Evolutionary conservation across 2,329 filamentous ascomycete species (phyloP).

Genomic region (Massarina eburnea): DNA sequence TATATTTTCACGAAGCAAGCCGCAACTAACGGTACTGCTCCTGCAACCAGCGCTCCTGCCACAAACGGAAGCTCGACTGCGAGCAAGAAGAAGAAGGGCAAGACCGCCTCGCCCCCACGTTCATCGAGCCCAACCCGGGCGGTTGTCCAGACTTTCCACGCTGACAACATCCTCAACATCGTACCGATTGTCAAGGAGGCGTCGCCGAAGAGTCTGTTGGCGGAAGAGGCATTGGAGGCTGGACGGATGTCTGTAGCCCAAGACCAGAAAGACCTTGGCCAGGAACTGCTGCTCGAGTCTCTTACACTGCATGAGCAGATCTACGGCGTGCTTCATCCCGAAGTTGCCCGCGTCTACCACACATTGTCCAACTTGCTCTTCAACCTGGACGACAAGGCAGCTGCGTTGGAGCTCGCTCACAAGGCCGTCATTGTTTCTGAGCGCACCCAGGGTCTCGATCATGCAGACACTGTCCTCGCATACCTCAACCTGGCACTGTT

Average conservation of each 20-base stretch:
- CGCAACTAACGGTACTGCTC: constrained; percentile 14
- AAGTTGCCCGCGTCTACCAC: constrained; percentile 94
- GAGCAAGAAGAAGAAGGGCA: constrained; percentile 59
- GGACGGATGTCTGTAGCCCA: constrained; percentile 95
- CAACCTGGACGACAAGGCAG: constrained; percentile 95
- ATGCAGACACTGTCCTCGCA: constrained; percentile 87
- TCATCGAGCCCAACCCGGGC: constrained; percentile 47
- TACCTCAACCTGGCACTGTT: constrained; percentile 96
- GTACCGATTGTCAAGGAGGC: constrained; percentile 97
- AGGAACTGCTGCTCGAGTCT: constrained; percentile 94
- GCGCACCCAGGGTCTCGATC: constrained; percentile 89
- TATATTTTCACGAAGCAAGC: constrained; percentile 64
- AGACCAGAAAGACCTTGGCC: constrained; percentile 91
- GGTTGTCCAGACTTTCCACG: constrained; percentile 66
- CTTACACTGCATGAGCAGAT: constrained; percentile 97
- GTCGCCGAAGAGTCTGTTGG: constrained; percentile 82
- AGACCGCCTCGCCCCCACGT: constrained; percentile 53
- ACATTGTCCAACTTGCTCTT: constrained; percentile 95
- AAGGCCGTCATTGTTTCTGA: constrained; percentile 97
- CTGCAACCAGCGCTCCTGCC: constrained; percentile 22
- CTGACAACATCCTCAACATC: constrained; percentile 87
- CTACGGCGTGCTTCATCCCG: constrained; percentile 94
- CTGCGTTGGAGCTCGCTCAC: constrained; percentile 89
- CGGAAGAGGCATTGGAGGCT: constrained; percentile 93
- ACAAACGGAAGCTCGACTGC: constrained; percentile 44